These are phyloP conservation scores for Phytopythium cucurbitacearum DNA, from an alignment of 352 stramenopile genomes.

Conservation along the genomic window DNA sequence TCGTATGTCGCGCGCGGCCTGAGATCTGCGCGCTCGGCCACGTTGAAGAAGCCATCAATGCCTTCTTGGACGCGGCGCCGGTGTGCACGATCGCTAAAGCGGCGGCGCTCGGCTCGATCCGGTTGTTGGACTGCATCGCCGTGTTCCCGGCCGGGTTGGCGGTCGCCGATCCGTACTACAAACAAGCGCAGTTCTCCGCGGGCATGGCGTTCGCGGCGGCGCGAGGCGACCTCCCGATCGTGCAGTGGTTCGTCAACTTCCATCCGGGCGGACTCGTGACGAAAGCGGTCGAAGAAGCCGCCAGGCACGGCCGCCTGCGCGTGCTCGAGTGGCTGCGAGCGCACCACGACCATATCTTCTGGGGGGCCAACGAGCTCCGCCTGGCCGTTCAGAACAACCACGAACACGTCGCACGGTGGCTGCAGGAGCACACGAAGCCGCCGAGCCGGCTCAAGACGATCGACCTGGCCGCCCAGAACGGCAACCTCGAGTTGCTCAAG, in stretches of 20 bases:
- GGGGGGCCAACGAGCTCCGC: constrained; percentile 7
- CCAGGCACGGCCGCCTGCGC: constrained; percentile 3
- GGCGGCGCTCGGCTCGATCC: constrained; percentile 13
- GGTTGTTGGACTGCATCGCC: constrained; percentile 16
- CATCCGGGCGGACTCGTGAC: constrained; percentile 8
- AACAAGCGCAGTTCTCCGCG: constrained; percentile 9
- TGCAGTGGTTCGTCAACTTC: constrained; percentile 8
- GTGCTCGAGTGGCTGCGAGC: constrained; percentile 9
- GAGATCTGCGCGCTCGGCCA: constrained; percentile 11
- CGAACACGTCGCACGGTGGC: constrained; percentile 11
- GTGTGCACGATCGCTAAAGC: constrained; percentile 12
- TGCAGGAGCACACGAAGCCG: constrained; percentile 18
- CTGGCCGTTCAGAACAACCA: constrained; percentile 20
- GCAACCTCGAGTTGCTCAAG: constrained; percentile 23
- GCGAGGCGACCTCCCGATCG: background rate
- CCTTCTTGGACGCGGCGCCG: constrained; percentile 8
- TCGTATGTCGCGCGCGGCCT: constrained; percentile 12
- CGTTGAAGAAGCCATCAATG: constrained; percentile 9
- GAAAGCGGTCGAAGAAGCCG: constrained; percentile 9
- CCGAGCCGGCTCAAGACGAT: constrained; percentile 20
- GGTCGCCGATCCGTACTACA: constrained; percentile 5
- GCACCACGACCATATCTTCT: constrained; percentile 11
- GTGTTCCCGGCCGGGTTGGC: background rate
- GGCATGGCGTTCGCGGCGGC: background rate
- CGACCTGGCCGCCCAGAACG: constrained; percentile 22